phyloP scores from a whole-genome alignment of 257 asterid genomes.

The Knoxia roxburghii region DNA sequence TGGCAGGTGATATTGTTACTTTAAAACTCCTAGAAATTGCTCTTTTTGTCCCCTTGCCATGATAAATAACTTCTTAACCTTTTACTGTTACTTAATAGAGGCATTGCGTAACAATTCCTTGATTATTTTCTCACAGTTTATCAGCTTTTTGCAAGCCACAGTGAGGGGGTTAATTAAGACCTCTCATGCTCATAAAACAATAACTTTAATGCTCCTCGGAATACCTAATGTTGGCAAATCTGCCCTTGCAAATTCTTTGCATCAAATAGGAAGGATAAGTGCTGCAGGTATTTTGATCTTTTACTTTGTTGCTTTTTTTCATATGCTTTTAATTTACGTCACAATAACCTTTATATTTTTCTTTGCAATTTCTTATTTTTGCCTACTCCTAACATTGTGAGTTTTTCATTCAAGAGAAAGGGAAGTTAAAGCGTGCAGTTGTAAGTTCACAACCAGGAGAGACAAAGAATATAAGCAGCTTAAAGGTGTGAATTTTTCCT shows the following conservation, averaged over 20 bases:
- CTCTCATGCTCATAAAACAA: slow-evolving; percentile 28
- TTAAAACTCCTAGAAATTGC: too few species aligned
- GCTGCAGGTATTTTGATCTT: slow-evolving; percentile 60
- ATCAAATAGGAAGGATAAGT: slow-evolving; percentile 84
- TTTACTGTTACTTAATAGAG: too few species aligned
- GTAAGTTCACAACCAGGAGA: slow-evolving; percentile 86
- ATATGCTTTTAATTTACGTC: neutral
- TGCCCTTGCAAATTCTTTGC: slow-evolving; percentile 88
- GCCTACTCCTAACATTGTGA: slow-evolving; percentile 12
- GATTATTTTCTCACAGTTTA: slow-evolving; percentile 65
- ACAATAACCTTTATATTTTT: neutral
- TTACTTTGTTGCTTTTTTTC: neutral
- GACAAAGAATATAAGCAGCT: slow-evolving; percentile 68
- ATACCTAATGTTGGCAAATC: slow-evolving; percentile 94
- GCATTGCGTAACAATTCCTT: too few species aligned
- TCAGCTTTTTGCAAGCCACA: slow-evolving; percentile 77
- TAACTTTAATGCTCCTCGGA: slow-evolving; percentile 78
- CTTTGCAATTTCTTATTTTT: too few species aligned
- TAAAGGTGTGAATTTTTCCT: slow-evolving; percentile 47
- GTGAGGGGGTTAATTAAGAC: slow-evolving; percentile 51
- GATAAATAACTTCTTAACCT: slow-evolving; percentile 1
- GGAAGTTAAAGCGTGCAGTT: slow-evolving; percentile 63
- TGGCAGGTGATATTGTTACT: neutral
- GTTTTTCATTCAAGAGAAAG: slow-evolving; percentile 62
- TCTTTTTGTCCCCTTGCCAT: neutral